Evolutionary conservation across 139 green algal genomes (phyloP), one percentile per base, ranked within the genome.

Genomic region (Chlamydomonas eustigma): DNA sequence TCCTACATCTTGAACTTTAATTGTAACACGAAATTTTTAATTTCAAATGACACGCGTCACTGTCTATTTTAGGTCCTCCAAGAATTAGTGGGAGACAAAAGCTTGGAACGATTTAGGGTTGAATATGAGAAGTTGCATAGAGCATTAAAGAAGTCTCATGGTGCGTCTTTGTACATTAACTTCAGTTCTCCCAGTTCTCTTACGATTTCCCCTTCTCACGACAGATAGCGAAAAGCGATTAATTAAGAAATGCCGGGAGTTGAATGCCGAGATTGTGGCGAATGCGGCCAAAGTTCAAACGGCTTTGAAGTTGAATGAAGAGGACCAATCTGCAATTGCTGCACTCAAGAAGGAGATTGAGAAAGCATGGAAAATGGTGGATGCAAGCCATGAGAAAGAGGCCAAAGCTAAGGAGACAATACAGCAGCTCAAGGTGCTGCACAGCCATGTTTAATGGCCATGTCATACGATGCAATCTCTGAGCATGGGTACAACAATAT

Each of bases 61-160:
- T 74, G 30, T 50, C 12, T 39, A 51, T 22, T 33, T 52, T 80
- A 97, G 91, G 92, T 97, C 28, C 77, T 97, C 33, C 65, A 90
- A 79, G 88, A 94, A 73, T 85, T 97, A 8, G 77, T 88, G 1
- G 83, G 86, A 2, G 93, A 97, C 64, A 83, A 86, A 6, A 88
- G 73, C 36, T 73, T 97, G 2, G 91, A 97, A 66, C 76, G 84
- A 0, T 97, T 97, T 73, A 76, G 90, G 0, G 78, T 90, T 4
- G 92, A 98, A 74, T 98, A 97, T 78, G 93, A 98, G 39, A 97
- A 97, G 80, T 83, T 98, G 1, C 88, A 92, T 77, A 77, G 90
- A 24, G 85, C 91, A 3, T 82, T 98, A 2, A 89, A 90, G 39
- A 96, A 97, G 74, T 96, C 92, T 0, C 90, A 97, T 73, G 91